Evolutionary conservation across 2,329 filamentous ascomycete species (phyloP).

Genomic region (Neopestalotiopsis sp.): DNA sequence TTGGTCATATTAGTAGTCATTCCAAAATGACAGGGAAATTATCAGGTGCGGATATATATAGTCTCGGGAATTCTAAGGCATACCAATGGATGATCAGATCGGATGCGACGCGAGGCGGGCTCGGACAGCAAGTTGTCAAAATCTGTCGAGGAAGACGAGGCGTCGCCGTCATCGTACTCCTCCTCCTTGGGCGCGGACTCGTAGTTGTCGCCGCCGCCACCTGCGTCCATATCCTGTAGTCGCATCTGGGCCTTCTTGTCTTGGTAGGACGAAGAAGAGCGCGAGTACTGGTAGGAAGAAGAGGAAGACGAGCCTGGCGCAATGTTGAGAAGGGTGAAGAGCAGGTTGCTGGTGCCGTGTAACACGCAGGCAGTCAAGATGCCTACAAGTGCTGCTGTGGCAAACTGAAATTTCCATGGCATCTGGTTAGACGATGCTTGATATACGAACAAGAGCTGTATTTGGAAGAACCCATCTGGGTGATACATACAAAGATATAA

Average conservation of each 20-base stretch:
- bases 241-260: background rate
- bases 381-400: slow-evolving; percentile 35
- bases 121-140: background rate
- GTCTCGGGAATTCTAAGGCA: background rate
- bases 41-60: background rate
- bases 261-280: too few relatives aligned
- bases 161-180: slow-evolving; percentile 11
- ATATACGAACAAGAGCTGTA: background rate
- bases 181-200: slow-evolving; percentile 9
- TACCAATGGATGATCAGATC: slow-evolving; percentile 2
- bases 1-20: background rate
- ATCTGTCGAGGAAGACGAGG: slow-evolving; percentile 13
- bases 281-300: too few relatives aligned
- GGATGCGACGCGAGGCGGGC: background rate
- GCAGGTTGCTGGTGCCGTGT: slow-evolving; percentile 32
- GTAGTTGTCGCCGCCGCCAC: slow-evolving; percentile 17
- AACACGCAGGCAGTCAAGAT: slow-evolving; percentile 30
- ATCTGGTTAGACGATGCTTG: background rate
- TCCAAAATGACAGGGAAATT: background rate
- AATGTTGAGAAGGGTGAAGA: slow-evolving; percentile 34
- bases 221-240: background rate
- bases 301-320: background rate
- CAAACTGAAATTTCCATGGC: slow-evolving; percentile 26
- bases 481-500: slow-evolving; percentile 36
- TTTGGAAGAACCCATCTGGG: background rate